Evolutionary conservation across 306 rosid species (phyloP).

Genomic region (Lathyrus tuberosus): DNA sequence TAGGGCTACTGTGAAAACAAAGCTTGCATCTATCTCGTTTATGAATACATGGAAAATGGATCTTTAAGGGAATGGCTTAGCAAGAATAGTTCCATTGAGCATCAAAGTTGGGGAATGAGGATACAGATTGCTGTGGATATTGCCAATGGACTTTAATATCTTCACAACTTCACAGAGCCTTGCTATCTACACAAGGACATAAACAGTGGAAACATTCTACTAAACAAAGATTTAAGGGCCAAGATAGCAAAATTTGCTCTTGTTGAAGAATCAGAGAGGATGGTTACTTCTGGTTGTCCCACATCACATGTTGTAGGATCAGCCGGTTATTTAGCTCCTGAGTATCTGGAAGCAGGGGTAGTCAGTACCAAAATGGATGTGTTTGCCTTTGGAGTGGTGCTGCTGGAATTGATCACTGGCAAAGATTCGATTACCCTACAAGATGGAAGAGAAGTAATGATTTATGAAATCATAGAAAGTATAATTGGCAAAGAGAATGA

Average conservation of each 20-base stretch:
- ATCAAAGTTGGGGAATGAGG: constrained; percentile 56
- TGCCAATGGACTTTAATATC: constrained; percentile 81
- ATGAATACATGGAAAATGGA: constrained; percentile 72
- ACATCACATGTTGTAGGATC: too few relatives aligned
- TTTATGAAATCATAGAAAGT: too few relatives aligned
- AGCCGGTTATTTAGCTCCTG: too few relatives aligned
- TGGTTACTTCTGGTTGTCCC: constrained; percentile 38
- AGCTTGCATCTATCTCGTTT: constrained; percentile 53
- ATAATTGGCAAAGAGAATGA: too few relatives aligned
- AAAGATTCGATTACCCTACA: too few relatives aligned
- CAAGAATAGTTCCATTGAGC: constrained; percentile 36
- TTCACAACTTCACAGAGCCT: constrained; percentile 76
- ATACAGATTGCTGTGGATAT: constrained; percentile 75
- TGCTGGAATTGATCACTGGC: too few relatives aligned
- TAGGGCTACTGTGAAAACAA: constrained; percentile 59
- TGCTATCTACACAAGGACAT: constrained; percentile 64
- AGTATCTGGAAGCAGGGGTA: too few relatives aligned
- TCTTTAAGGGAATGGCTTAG: constrained; percentile 70
- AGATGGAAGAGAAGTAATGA: too few relatives aligned
- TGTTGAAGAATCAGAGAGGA: constrained; percentile 48
- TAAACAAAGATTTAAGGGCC: constrained; percentile 57
- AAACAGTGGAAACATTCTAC: constrained; percentile 56
- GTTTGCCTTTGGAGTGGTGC: too few relatives aligned
- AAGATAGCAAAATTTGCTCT: constrained; percentile 66
- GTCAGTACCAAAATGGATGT: too few relatives aligned